These are phyloP conservation scores for Ichthyophthirius multifiliis DNA, from an alignment of 169 alveolate species.

Conservation along the genomic window DNA sequence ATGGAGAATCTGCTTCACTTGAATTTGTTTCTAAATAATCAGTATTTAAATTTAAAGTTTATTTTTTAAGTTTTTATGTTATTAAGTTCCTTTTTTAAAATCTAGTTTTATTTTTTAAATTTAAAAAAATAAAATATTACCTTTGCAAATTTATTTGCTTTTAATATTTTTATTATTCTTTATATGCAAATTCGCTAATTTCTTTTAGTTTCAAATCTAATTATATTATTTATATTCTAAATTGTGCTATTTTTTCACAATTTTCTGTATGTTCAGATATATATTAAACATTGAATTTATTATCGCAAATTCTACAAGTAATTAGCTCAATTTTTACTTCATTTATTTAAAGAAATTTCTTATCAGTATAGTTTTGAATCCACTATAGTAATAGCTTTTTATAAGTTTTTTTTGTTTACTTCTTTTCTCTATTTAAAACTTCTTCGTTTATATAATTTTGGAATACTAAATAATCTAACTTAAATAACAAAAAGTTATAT, in stretches of 20 bases:
- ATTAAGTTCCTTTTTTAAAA: neutral
- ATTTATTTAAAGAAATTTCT: neutral
- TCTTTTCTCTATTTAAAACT: neutral
- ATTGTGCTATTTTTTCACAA: neutral
- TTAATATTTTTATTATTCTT: neutral
- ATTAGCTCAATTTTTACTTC: neutral
- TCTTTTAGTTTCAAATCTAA: neutral
- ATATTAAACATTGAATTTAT: neutral
- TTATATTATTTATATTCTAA: neutral
- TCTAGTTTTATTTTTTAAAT: too few species aligned
- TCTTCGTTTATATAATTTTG: neutral
- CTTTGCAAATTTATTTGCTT: neutral
- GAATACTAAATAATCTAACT: neutral
- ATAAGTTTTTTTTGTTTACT: neutral
- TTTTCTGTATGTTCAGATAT: neutral
- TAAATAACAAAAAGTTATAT: neutral
- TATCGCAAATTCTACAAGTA: constrained; percentile 9
- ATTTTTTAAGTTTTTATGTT: neutral
- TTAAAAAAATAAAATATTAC: neutral
- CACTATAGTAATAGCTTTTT: neutral
- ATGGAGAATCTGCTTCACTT: too few species aligned
- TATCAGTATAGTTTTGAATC: neutral
- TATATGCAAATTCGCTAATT: neutral
- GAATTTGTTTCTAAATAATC: too few species aligned
- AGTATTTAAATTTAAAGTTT: too few species aligned